A percentile compares a stretch with the other conserved stretches of the same genome.
phyloP scores from a whole-genome alignment of 371 early-diverging fungal species.

The Mortierella sp. region DNA sequence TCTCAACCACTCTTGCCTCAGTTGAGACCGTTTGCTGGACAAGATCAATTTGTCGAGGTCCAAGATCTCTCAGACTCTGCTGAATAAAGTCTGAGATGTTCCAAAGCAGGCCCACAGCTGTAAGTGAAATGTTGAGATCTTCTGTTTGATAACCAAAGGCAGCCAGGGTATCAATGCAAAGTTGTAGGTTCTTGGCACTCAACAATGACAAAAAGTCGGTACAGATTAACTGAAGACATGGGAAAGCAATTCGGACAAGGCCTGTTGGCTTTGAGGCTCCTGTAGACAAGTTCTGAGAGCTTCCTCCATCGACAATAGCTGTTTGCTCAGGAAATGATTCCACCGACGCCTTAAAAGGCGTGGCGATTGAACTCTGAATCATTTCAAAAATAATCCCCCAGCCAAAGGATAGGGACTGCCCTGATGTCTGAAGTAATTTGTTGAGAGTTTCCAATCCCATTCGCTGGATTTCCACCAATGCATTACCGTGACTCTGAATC shows the following conservation, averaged over 20 bases:
- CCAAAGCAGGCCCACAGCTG: slow-evolving; percentile 95
- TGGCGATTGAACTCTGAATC: slow-evolving; percentile 65
- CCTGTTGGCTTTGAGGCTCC: slow-evolving; percentile 55
- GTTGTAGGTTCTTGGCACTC: slow-evolving; percentile 78
- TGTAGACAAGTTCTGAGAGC: not conserved
- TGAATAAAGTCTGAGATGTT: slow-evolving; percentile 87
- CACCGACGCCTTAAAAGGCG: slow-evolving; percentile 1
- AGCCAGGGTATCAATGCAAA: slow-evolving; percentile 87
- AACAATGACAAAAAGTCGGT: slow-evolving; percentile 92
- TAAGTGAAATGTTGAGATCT: slow-evolving; percentile 95
- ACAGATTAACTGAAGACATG: slow-evolving; percentile 95
- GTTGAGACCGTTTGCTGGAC: not conserved
- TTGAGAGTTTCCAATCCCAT: slow-evolving; percentile 91
- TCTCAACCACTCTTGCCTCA: slow-evolving; percentile 11
- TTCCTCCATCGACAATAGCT: not conserved
- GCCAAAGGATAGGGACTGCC: slow-evolving; percentile 87
- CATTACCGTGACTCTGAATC: slow-evolving; percentile 39
- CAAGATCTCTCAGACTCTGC: slow-evolving; percentile 72
- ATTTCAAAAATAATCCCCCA: slow-evolving; percentile 95
- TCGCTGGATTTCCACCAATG: slow-evolving; percentile 81
- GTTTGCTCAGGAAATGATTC: slow-evolving; percentile 12
- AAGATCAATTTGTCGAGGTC: not conserved
- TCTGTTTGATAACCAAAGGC: slow-evolving; percentile 88
- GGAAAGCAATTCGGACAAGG: slow-evolving; percentile 90
- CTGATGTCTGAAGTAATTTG: slow-evolving; percentile 90